Evolutionary conservation across 2,329 filamentous ascomycete species (phyloP).

Genomic region (Diaporthe ilicicola): DNA sequence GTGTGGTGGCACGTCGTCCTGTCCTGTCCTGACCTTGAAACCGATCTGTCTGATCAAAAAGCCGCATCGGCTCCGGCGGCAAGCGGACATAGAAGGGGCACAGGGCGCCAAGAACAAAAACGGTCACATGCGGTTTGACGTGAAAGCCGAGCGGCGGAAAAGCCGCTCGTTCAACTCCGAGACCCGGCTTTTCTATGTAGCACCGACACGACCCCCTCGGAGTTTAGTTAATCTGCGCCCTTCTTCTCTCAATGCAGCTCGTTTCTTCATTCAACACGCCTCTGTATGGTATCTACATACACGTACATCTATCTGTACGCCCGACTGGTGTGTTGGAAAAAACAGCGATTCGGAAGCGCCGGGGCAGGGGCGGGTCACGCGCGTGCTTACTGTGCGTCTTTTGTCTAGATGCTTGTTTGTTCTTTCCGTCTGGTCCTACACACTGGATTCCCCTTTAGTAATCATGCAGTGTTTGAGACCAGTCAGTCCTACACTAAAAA

Average conservation of each 20-base stretch:
- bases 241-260: too few relatives aligned
- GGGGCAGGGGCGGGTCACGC: background rate
- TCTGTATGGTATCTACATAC: too few relatives aligned
- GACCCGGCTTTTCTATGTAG: background rate
- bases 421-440: too few relatives aligned
- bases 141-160: background rate
- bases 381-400: conserved; percentile 10
- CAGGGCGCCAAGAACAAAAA: background rate
- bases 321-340: background rate
- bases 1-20: background rate
- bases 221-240: background rate
- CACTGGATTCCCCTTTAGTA: too few relatives aligned
- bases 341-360: background rate
- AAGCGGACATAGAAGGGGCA: too few relatives aligned
- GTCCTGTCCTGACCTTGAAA: background rate
- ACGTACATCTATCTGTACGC: background rate
- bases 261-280: too few relatives aligned
- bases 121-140: too few relatives aligned
- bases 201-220: background rate
- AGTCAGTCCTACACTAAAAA: too few relatives aligned
- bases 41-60: too few relatives aligned
- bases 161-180: background rate
- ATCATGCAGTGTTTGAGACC: too few relatives aligned
- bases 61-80: conserved; percentile 6
- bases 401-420: background rate